Evolutionary conservation across 371 early-diverging fungal species (phyloP).

Genomic region (Mortierella sp.): DNA sequence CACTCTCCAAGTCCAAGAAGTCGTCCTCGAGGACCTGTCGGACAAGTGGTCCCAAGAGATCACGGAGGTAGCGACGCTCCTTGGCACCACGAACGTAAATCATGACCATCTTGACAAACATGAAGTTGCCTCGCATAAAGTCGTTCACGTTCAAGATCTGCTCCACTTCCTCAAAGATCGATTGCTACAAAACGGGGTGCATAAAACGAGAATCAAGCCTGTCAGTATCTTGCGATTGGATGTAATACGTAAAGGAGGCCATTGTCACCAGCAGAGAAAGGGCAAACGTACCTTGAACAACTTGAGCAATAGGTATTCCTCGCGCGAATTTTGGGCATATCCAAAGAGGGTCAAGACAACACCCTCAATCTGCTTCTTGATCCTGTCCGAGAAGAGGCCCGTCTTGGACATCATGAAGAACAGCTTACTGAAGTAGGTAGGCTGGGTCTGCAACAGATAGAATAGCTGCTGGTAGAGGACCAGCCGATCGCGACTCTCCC

Average conservation of each 20-base stretch:
- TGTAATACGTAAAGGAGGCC: no score
- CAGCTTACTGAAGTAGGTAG: slow-evolving; percentile 88
- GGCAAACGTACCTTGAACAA: slow-evolving; percentile 82
- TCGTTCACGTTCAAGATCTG: slow-evolving; percentile 87
- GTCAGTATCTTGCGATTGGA: no score
- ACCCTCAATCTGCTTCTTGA: slow-evolving; percentile 88
- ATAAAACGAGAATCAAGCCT: no score
- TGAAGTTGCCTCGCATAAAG: slow-evolving; percentile 94
- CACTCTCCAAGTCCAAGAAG: slow-evolving; percentile 90
- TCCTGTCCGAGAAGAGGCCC: slow-evolving; percentile 66
- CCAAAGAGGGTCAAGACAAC: slow-evolving; percentile 96
- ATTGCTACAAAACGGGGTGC: slow-evolving; percentile 61
- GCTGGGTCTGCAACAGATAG: slow-evolving; percentile 97
- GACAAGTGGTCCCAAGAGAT: slow-evolving; percentile 86
- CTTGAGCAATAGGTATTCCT: slow-evolving; percentile 97
- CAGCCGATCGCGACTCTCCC: slow-evolving; percentile 81
- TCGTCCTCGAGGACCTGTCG: slow-evolving; percentile 81
- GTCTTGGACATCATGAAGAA: slow-evolving; percentile 85
- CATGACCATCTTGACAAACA: slow-evolving; percentile 93
- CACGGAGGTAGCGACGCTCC: slow-evolving; percentile 93
- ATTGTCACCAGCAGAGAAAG: not conserved
- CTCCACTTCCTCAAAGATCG: slow-evolving; percentile 92
- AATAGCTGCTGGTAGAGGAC: slow-evolving; percentile 94
- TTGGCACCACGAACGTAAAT: slow-evolving; percentile 85
- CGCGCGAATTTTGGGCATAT: slow-evolving; percentile 95